phyloP scores from a whole-genome alignment of 1,284 basidiomycete genomes.

The Athelia psychrophila region DNA sequence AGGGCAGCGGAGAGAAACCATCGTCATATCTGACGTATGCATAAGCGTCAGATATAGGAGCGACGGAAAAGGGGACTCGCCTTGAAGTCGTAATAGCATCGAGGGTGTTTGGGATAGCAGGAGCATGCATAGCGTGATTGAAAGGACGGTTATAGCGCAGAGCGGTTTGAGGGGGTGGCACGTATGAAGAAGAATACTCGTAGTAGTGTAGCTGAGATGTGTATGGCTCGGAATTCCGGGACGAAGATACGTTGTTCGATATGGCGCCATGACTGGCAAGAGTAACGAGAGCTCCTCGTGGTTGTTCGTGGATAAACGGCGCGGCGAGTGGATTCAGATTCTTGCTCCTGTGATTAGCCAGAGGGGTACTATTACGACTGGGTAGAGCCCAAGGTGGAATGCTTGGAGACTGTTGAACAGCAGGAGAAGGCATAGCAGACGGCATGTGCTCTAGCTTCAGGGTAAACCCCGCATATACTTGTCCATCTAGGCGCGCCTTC shows the following conservation, averaged over 20 bases:
- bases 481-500: slow-evolving; percentile 53
- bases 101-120: not conserved
- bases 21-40: not conserved
- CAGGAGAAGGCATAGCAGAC: not conserved
- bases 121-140: not conserved
- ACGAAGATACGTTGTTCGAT: not conserved
- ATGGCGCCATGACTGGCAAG: not conserved
- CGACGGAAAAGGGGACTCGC: not conserved
- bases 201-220: not conserved
- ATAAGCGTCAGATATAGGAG: not conserved
- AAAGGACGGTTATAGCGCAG: not conserved
- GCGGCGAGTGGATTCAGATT: slow-evolving; percentile 1
- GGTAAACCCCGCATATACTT: slow-evolving; percentile 52
- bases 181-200: not conserved
- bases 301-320: not conserved
- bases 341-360: not conserved
- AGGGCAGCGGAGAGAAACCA: not conserved
- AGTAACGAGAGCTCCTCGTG: too few relatives aligned
- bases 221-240: not conserved
- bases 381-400: not conserved
- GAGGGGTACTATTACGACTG: not conserved
- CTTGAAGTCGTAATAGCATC: not conserved
- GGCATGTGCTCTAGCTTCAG: slow-evolving; percentile 28
- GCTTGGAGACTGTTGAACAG: not conserved
- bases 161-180: not conserved